phyloP scores from a whole-genome alignment of 306 rosid species.

The Lathyrus sativus region DNA sequence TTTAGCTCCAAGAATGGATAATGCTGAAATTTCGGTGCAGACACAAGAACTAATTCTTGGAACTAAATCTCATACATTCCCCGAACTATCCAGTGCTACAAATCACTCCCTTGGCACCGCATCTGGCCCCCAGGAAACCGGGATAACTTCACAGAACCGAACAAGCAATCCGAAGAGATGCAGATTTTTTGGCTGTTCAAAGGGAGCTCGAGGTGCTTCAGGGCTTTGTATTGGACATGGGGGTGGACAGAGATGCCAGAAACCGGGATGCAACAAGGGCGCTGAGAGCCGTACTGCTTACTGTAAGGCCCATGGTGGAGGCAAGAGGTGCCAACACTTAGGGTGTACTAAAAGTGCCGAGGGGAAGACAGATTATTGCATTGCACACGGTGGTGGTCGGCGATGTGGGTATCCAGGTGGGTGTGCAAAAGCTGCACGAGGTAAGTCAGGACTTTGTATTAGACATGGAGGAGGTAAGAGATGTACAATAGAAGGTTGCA shows the following conservation, averaged over 20 bases:
- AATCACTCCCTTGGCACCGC: slow-evolving; percentile 56
- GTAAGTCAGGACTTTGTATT: slow-evolving; percentile 97
- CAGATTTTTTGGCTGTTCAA: slow-evolving; percentile 66
- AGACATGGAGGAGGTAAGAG: slow-evolving; percentile 98
- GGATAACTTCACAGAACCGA: slow-evolving; percentile 53
- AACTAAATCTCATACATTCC: slow-evolving; percentile 44
- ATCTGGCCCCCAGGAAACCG: slow-evolving; percentile 55
- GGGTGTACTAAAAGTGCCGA: slow-evolving; percentile 99
- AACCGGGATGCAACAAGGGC: slow-evolving; percentile 96
- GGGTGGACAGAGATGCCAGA: slow-evolving; percentile 98
- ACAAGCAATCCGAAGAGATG: slow-evolving; percentile 68
- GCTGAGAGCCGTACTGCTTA: slow-evolving; percentile 97
- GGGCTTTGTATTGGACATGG: slow-evolving; percentile 99
- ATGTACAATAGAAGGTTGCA: slow-evolving; percentile 75
- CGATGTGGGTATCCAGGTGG: slow-evolving; percentile 78
- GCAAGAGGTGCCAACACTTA: slow-evolving; percentile 81
- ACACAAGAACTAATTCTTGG: slow-evolving; percentile 50
- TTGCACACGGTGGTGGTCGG: slow-evolving; percentile 94
- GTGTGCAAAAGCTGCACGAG: slow-evolving; percentile 91
- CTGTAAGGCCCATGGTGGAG: slow-evolving; percentile 99
- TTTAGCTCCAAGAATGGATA: slow-evolving; percentile 74
- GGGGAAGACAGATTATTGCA: slow-evolving; percentile 96
- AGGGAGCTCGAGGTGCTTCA: slow-evolving; percentile 94
- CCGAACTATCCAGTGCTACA: slow-evolving; percentile 52
- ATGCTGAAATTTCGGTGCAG: slow-evolving; percentile 44